Base-by-base conservation (phyloP, 371 early-diverging fungal genomes). In the Coemansia sp. region DNA sequence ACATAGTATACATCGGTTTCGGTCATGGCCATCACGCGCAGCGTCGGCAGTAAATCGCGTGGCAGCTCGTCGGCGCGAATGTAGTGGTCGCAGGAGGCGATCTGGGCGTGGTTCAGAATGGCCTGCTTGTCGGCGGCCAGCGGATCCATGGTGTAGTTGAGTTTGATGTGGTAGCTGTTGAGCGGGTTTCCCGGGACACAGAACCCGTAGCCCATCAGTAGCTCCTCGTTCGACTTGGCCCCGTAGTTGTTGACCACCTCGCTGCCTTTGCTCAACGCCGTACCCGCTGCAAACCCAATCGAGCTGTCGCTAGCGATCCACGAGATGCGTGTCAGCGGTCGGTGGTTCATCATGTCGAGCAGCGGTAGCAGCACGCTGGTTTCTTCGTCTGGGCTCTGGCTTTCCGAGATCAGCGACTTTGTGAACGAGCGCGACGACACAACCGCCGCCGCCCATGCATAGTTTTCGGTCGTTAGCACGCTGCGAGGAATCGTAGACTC, bases 221-320 rank as follows among this genome's bases (percentile, higher is more conserved):
- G 76, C 76, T 88, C 88, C 81, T 87, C 87, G 61, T 88, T 88
- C 9, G 88, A 85, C 80, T 88, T 88, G 47, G 87, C 83, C 5
- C 88, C 88, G 70, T 88, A 88, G 45, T 86, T 87, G 67, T 87
- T 86, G 54, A 72, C 82, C 42, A 87, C 59, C 51, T 88, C 81
- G 31, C 81, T 66, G 0, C 85, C 86, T 4, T 62, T 57, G 14
- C 51, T 38, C 9, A 78, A 45, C 14, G 57, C 57, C 4, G 52
- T 20, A 0, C 68, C 48, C 1, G 77, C 59, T 34, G 67, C 71
- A 53, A 74, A 69, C 49, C 66, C 61, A 14, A 83, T 51, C 1
- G 74, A 68, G 16, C 43, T 49, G 14, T 61, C 59, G 2, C 52
- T 51, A 34, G 77, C 69, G 10, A 59, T 60, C 85, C 86, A 86